Base-by-base conservation (phyloP, 768 basidiomycete species). In the Pisolithus albus region DNA sequence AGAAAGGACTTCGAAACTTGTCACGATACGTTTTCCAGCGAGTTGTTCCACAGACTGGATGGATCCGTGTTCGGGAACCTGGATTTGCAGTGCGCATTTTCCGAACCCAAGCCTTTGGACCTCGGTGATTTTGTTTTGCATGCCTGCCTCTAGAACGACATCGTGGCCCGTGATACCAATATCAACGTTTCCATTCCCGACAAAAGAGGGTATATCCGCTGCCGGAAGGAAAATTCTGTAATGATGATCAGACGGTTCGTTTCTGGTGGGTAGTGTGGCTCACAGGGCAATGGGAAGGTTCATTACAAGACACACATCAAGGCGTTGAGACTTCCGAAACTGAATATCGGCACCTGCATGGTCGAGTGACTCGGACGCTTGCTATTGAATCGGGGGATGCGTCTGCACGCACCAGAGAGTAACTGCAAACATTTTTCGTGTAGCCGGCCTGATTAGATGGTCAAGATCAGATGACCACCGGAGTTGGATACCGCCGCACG, bases 121-220 rank as follows among this genome's bases (percentile, higher is more conserved):
- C 61, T 96, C 88, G 1, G 82, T 81, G 50, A 97, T 83, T 53
- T 81, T 78, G 11, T 76, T 66, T 55, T 88, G 75, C 84, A 96
- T 92, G 51, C 84, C 71, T 2, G 92, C 78, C 69, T 99, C 95
- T 43, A 94, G 80, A 57, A 98, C 89, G 56, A 96, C 90, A 73
- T 99, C 96, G 71, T 97, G 93, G 4, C 96, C 96, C 8, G 96
- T 98, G 60, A 99, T 96, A 6, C 96, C 96, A 41, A 99, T 77
- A 60, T 97, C 90, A 62, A 99, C 88, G 63, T 93, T 88, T 46
- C 96, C 96, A 66, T 95, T 93, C 40, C 93, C 96, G 42, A 99
- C 96, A 69, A 98, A 99, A 26, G 93, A 95, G 9, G 96, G 94
- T 56, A 99, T 99, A 63, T 99, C 96, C 5, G 88, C 77, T 1